Conservation (phyloP, 345 rosid species). For the Syzygium jambos region DNA sequence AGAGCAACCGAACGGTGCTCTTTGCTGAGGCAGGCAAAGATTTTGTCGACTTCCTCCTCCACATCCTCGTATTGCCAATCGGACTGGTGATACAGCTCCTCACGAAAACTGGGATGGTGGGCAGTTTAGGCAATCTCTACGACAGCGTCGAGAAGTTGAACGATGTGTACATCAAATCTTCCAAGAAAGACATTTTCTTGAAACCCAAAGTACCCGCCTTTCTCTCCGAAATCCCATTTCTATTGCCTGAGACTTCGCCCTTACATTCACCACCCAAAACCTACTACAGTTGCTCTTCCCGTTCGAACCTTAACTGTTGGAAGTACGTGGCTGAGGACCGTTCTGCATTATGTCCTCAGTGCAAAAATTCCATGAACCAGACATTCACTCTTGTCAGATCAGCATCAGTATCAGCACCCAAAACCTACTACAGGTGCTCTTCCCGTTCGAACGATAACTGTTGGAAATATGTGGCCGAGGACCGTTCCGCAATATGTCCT, state of each 20-base stretch:
- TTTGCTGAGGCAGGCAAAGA: constrained; percentile 5
- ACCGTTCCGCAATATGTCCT: too few relatives aligned
- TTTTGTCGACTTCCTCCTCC: neutral
- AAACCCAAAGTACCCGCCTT: neutral
- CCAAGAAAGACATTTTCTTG: neutral
- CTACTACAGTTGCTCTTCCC: neutral
- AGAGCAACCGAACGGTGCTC: neutral
- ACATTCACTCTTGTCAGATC: too few relatives aligned
- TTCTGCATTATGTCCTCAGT: too few relatives aligned
- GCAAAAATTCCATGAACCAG: too few relatives aligned
- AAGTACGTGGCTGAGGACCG: neutral
- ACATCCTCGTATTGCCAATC: constrained; percentile 4
- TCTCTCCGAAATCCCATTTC: neutral
- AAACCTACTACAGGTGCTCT: too few relatives aligned
- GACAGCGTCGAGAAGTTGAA: neutral
- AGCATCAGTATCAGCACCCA: too few relatives aligned
- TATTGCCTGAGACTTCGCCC: neutral
- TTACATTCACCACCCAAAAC: neutral
- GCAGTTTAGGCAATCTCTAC: constrained; percentile 2
- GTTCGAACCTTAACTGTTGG: neutral
- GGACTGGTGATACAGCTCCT: constrained; percentile 1
- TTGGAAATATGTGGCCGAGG: too few relatives aligned
- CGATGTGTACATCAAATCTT: neutral
- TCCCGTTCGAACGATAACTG: too few relatives aligned
- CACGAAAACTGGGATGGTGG: neutral